These are phyloP conservation scores for Lasiosphaeria hispida DNA, from an alignment of 495 filamentous ascomycete species.

Conservation along the genomic window DNA sequence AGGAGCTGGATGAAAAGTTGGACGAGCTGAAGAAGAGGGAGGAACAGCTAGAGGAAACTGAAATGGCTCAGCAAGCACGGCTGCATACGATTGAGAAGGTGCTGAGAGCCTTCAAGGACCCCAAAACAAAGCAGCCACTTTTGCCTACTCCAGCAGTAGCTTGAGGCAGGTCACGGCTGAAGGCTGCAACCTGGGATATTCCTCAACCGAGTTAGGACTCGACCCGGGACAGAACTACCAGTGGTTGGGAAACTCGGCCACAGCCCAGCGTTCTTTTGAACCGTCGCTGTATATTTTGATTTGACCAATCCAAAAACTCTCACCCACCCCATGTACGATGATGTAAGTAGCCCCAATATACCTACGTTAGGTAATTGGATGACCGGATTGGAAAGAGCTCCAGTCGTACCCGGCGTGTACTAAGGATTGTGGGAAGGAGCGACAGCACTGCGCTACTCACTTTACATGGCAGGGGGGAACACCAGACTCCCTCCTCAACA, in stretches of 20 bases:
- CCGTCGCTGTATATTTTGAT: no score
- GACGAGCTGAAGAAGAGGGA: conserved; percentile 59
- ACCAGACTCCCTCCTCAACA: neutral
- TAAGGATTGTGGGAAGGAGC: conserved; percentile 5
- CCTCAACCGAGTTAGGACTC: no score
- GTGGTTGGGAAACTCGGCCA: no score
- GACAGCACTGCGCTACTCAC: neutral
- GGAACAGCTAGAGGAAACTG: conserved; percentile 61
- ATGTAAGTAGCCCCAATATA: no score
- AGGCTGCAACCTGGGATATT: neutral
- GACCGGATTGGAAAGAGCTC: no score
- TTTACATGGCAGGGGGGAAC: neutral
- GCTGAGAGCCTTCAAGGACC: conserved; percentile 56
- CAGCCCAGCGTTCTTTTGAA: no score
- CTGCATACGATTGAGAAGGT: conserved; percentile 69
- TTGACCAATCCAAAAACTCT: no score
- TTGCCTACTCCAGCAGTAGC: conserved; percentile 26
- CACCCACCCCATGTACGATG: no score
- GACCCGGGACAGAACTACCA: no score
- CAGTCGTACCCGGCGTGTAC: no score
- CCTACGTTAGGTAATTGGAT: no score
- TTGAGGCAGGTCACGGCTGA: neutral
- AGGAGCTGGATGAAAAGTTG: conserved; percentile 67
- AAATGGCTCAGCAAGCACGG: conserved; percentile 55
- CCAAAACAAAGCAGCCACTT: conserved; percentile 47